A percentile compares a stretch with the other conserved stretches of the same genome.
Evolutionary conservation across 805 yeast genomes (phyloP).

Genomic region (Teunomyces cretensis): DNA sequence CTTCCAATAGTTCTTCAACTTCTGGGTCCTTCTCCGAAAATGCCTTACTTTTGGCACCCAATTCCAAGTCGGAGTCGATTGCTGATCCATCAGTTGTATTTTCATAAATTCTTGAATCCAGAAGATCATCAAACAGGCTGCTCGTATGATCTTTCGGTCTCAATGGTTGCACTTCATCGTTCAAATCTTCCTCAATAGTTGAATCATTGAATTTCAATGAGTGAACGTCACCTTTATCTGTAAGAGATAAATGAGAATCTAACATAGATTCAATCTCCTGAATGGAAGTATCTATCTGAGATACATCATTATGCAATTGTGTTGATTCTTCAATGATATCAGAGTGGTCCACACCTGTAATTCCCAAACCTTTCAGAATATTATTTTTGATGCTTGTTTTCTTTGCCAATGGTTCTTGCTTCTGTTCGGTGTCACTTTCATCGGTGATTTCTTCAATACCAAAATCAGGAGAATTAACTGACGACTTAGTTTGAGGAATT

Average conservation of each 20-base stretch:
- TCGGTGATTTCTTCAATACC: conserved; percentile 39
- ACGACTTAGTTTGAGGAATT: not conserved
- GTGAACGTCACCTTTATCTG: conserved; percentile 2
- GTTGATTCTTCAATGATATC: conserved; percentile 17
- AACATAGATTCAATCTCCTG: conserved; percentile 41
- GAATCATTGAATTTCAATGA: conserved; percentile 5
- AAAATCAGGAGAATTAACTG: conserved; percentile 23
- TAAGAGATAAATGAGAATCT: conserved; percentile 30
- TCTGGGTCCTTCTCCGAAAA: conserved; percentile 39
- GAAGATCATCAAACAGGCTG: not conserved
- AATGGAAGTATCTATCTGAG: conserved; percentile 30
- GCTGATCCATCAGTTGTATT: conserved; percentile 2
- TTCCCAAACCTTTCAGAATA: conserved; percentile 8
- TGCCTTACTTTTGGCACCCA: not conserved
- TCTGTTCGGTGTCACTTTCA: conserved; percentile 20
- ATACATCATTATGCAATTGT: conserved; percentile 10
- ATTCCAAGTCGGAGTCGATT: not conserved
- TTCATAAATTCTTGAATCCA: not conserved
- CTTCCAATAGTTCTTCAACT: conserved; percentile 69
- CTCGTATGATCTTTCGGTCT: conserved; percentile 4
- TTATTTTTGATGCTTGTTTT: not conserved
- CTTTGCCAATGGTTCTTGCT: not conserved
- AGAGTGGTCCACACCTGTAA: not conserved
- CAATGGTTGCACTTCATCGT: conserved; percentile 3
- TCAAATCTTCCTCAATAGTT: not conserved